Base-by-base conservation (phyloP, 2,329 filamentous ascomycete genomes). In the Paraphaeosphaeria minitans region DNA sequence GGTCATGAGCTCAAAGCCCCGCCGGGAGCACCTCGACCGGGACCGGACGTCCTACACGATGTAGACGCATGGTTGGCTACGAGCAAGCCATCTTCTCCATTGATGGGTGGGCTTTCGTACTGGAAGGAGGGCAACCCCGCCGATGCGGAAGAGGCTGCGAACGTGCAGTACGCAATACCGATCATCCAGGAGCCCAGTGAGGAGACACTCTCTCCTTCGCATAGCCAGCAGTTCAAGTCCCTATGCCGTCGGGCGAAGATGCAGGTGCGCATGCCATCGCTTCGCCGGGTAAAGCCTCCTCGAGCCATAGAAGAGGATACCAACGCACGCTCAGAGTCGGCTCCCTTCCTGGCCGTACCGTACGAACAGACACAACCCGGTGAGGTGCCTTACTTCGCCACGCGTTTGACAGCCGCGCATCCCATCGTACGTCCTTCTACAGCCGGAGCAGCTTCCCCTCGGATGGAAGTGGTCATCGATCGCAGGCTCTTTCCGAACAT, bases 21-120 rank as follows among this genome's bases (percentile, higher is more conserved):
- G n/a, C 61, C 63, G 31, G 65, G 65, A 9, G 66, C 64, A 27
- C 54, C 66, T 10, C 62, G 72, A 55, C 67, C 71, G 27, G 61
- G 70, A n/a, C 68, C 73, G 0, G 62, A 54, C 37, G 57, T 70
- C 12, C 60, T 70, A 13, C 66, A 66, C 12, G 62, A 75, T 43
- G 66, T 76, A 14, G 66, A 72, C 48, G 71, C 68, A 46, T 75
- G 74, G 74, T 61, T 76, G 2, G 72, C 75, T 37, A 64, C 70
- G 8, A 75, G 67, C 55, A 66, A 61, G n/a, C 65, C 69, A 1
- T 65, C 69, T 9, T 65, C 68, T 46, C 67, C 68, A 3, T 55
- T 76, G 19, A 76, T 76, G 74, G 60, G 62, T 6, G 74, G 73
- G n/a, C 39, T 75, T 6, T 56, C 68, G 7, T 76, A 76, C 59